phyloP scores from a whole-genome alignment of 441 rosid species.

The Sinapis alba region DNA sequence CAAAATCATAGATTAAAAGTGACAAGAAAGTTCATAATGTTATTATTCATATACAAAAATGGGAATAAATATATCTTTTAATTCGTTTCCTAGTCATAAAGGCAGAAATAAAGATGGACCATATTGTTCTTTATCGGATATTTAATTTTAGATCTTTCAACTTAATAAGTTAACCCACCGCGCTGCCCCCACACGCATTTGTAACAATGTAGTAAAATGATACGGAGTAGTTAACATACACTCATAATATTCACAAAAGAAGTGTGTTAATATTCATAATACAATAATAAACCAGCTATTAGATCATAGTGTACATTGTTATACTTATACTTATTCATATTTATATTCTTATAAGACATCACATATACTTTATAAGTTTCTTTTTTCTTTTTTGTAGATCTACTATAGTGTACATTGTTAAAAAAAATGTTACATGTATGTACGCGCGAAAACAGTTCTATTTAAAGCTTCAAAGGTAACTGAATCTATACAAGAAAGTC shows the following conservation, averaged over 20 bases:
- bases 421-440: not conserved
- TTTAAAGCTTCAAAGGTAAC: not conserved
- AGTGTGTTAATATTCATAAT: not conserved
- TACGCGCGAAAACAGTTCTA: not conserved
- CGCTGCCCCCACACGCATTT: constrained; percentile 13
- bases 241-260: not conserved
- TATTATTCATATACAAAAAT: constrained; percentile 17
- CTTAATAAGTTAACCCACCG: constrained; percentile 22
- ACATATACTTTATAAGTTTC: no score
- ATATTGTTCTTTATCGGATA: constrained; percentile 8
- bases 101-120: constrained; percentile 27
- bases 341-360: not conserved
- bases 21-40: constrained; percentile 32
- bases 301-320: no score
- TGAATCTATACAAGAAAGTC: not conserved
- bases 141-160: constrained; percentile 8
- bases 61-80: constrained; percentile 13
- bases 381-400: no score
- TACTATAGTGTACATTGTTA: no score
- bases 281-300: not conserved
- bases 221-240: not conserved
- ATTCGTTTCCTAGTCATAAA: constrained; percentile 34
- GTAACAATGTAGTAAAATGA: not conserved
- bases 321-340: no score
- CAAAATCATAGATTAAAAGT: constrained; percentile 24